phyloP scores from a whole-genome alignment of 1,284 basidiomycete genomes.

The Takashimella koratensis region DNA sequence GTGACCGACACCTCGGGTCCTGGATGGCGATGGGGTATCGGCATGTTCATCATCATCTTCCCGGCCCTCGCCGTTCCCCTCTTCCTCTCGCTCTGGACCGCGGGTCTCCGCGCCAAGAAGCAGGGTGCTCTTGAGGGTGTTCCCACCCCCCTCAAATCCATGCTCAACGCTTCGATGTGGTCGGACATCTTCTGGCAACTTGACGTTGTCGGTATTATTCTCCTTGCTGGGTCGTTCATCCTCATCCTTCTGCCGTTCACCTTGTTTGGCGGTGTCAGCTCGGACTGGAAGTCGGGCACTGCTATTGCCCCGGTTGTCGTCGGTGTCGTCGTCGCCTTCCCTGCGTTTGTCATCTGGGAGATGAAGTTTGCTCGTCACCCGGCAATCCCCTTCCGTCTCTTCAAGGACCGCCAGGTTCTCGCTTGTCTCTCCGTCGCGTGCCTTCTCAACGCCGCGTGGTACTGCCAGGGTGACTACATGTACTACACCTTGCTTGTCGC shows the following conservation, averaged over 20 bases:
- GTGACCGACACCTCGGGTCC: conserved; percentile 19
- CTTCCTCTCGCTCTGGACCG: conserved; percentile 36
- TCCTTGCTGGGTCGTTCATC: conserved; percentile 23
- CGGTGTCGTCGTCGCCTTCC: conserved; percentile 43
- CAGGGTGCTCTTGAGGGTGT: conserved; percentile 35
- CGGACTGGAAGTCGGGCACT: conserved; percentile 36
- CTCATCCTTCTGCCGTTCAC: conserved; percentile 47
- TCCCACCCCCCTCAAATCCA: conserved; percentile 30
- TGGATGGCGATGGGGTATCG: conserved; percentile 50
- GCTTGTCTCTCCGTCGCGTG: conserved; percentile 45
- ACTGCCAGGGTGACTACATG: conserved; percentile 46
- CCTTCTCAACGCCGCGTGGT: conserved; percentile 48
- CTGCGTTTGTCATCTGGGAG: conserved; percentile 48
- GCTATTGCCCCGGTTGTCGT: conserved; percentile 48
- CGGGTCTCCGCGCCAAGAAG: conserved; percentile 29
- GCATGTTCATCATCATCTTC: conserved; percentile 52
- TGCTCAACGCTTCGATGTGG: conserved; percentile 14
- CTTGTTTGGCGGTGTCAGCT: conserved; percentile 35
- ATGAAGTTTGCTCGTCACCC: conserved; percentile 42
- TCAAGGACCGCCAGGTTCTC: conserved; percentile 47
- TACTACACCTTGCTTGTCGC: conserved; percentile 47
- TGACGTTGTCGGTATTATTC: conserved; percentile 44
- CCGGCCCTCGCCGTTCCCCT: conserved; percentile 44
- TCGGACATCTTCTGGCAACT: conserved; percentile 49
- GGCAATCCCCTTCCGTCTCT: conserved; percentile 43